Evolutionary conservation across 345 rosid species (phyloP), one percentile per base, ranked within the genome.

Genomic region (Dipteronia sinensis): DNA sequence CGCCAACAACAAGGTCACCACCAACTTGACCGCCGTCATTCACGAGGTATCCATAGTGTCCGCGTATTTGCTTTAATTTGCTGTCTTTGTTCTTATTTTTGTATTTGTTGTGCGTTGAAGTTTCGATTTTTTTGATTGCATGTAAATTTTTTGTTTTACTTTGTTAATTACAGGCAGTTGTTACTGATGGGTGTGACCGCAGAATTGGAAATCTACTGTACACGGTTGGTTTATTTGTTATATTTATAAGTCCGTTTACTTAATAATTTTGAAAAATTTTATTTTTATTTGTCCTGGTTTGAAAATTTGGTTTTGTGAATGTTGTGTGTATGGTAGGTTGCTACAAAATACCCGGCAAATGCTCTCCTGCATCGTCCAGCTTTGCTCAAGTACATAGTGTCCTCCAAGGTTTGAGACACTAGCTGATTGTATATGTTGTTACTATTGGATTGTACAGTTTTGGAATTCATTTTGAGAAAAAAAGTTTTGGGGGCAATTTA

Each of bases 1-100:
- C 22, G 94, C 95, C 65, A 96, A 94, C 83, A 81, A 81, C 83
- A 94, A 94, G 86, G 95, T 96, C 80, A 96, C 98, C 65, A 53
- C 89, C 76, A 96, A 91, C 82, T 92, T 96, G 69, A 87, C 90
- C 6, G 88, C 90, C 78, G 92, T 96, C 78, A 89, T 96, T 71
- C 83, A 81, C 86, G 98, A 96, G 98, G 99, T 94, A 67, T 10
- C 29, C 44, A 27, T n/a, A 65, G 46, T 76, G 40, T 25, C 8
- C 9, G 46, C 10, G 10, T 42, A 8, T 42, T 42, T 42, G 11
- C 46, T 42, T 42, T 42, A 42, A 42, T 42, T 42, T 42, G 46
- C 11, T 1, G 12, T 3, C 10, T 34, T 46, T 42, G 40, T 58
- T 40, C 76, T 46, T 49, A 69, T 53, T 64, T 55, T 9, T 17